Conservation (phyloP, 192 early-diverging fungal species). For the Entophlyctis luteolus region DNA sequence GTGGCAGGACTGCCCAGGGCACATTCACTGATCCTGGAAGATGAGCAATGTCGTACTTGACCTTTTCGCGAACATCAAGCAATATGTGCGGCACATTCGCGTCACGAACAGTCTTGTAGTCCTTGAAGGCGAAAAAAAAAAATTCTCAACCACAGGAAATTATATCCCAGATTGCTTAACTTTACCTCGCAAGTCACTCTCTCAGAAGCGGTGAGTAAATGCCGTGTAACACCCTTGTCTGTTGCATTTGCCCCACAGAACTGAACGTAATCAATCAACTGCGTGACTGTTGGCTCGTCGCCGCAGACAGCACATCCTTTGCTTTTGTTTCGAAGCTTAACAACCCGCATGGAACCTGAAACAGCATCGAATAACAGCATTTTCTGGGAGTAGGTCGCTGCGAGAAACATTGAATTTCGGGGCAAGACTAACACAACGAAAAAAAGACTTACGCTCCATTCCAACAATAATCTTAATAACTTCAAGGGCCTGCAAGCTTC, state of each 20-base stretch:
- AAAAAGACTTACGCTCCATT: constrained; percentile 41
- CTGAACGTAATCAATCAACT: constrained; percentile 85
- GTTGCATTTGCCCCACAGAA: constrained; percentile 80
- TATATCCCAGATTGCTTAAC: neutral
- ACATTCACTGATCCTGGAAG: constrained; percentile 68
- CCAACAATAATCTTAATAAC: constrained; percentile 79
- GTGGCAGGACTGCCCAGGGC: constrained; percentile 27
- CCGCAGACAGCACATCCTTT: constrained; percentile 82
- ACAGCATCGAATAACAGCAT: constrained; percentile 79
- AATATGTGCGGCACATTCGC: constrained; percentile 60
- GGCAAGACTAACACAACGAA: neutral
- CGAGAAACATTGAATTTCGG: neutral
- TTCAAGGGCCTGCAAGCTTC: constrained; percentile 87
- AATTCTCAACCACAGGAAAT: neutral
- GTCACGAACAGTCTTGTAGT: constrained; percentile 47
- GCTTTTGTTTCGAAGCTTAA: constrained; percentile 71
- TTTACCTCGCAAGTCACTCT: constrained; percentile 42
- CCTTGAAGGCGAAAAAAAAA: constrained; percentile 3
- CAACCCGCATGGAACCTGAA: constrained; percentile 68
- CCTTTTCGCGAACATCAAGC: constrained; percentile 83
- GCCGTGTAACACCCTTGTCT: constrained; percentile 53
- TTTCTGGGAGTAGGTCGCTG: constrained; percentile 44
- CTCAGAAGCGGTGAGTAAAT: constrained; percentile 37
- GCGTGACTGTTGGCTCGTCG: constrained; percentile 70
- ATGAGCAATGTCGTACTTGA: constrained; percentile 79